A percentile compares a stretch with the other conserved stretches of the same genome.
These are phyloP conservation scores for Helianthus tuberosus DNA, from an alignment of 129 eudicot species.

Conservation along the genomic window DNA sequence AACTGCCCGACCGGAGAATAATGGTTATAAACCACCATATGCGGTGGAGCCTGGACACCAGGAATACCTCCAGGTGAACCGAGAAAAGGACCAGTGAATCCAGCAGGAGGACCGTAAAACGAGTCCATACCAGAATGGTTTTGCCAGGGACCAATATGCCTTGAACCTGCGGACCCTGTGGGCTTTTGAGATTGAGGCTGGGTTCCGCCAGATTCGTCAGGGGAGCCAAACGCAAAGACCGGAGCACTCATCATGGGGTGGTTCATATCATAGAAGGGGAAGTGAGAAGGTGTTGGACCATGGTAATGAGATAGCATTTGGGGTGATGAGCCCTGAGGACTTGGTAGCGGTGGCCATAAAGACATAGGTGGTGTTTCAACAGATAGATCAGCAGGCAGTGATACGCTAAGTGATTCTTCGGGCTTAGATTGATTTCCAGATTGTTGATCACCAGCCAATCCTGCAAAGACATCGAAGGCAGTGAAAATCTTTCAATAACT, in stretches of 20 bases:
- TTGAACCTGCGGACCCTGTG: slow-evolving; percentile 54
- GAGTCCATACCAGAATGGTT: slow-evolving; percentile 82
- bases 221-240: slow-evolving; percentile 76
- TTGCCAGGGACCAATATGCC: slow-evolving; percentile 83
- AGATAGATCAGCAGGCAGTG: slow-evolving; percentile 97
- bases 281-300: slow-evolving; percentile 76
- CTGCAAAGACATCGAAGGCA: slow-evolving; percentile 36
- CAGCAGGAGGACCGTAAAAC: slow-evolving; percentile 81
- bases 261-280: slow-evolving; percentile 92
- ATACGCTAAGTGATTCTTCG: slow-evolving; percentile 83
- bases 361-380: slow-evolving; percentile 93
- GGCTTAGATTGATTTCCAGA: slow-evolving; percentile 62
- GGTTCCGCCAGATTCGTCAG: slow-evolving; percentile 69
- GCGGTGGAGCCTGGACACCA: slow-evolving; percentile 88
- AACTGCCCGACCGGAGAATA: slow-evolving; percentile 93
- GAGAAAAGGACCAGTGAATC: slow-evolving; percentile 82
- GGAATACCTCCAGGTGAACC: slow-evolving; percentile 81
- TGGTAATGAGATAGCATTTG: slow-evolving; percentile 83
- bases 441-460: slow-evolving; percentile 56
- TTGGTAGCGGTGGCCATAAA: slow-evolving; percentile 83
- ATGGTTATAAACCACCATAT: slow-evolving; percentile 96
- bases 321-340: slow-evolving; percentile 77
- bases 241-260: slow-evolving; percentile 89
- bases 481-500: too few species aligned
- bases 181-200: slow-evolving; percentile 71